Base-by-base conservation (phyloP, 176 grass and related monocot genomes). In the Chloris gayana region DNA sequence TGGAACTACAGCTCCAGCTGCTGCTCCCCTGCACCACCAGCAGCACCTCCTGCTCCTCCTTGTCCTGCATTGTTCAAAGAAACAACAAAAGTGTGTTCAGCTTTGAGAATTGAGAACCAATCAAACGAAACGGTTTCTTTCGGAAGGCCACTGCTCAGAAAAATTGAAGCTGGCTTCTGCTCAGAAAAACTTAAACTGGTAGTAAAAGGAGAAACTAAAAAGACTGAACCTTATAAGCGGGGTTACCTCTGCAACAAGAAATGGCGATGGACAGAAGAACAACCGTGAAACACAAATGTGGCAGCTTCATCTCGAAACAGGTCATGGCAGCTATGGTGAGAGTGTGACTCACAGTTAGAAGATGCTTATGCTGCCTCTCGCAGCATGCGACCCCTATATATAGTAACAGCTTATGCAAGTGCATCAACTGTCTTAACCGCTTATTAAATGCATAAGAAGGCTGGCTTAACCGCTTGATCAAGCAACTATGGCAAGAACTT, bases 161-260 rank as follows among this genome's bases (percentile, higher is more conserved):
- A 35, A 31, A 27, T 31, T 42, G 2, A 24, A 25, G 14, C 61
- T 56, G 5, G 14, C 24, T 82, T 67, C 14, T 27, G 1, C 15
- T 4, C 34, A 3, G 4, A 2, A 17, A 72, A 47, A n/a, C 21
- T 47, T 49, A 9, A 21, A 73, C 9, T 37, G 30, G 9, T 18
- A 37, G 9, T 64, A 19, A 11, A 31, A 13, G 21, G 57, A 19
- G 7, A 45, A 6, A 57, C n/a, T n/a, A 64, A 4, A 64, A 46
- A 2, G 32, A 10, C 10, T 46, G 11, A 29, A 73, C 5, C 56
- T 33, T 29, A 66, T 7, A 57, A 57, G 49, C 12, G 1, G 25
- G 14, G 41, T 70, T 86, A 99, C 96, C 92, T 88, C 82, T 73
- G 54, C 90, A 91, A 32, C 83, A 77, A 49, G 84, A 76, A 60